These are phyloP conservation scores for Lathyrus aphaca DNA, from an alignment of 306 rosid species.

Conservation along the genomic window DNA sequence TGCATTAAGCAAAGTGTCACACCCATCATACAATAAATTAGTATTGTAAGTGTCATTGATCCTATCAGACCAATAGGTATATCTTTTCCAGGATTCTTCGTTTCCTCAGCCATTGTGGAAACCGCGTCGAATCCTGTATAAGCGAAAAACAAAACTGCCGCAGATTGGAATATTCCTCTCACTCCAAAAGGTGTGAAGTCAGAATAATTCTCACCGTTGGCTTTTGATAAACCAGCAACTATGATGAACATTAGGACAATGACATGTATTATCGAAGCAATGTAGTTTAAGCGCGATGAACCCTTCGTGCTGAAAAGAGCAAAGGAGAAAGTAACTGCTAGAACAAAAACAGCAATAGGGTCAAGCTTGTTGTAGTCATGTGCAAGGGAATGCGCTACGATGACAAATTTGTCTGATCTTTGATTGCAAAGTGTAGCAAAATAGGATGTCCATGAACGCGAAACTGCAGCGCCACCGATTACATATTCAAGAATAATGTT, in stretches of 20 bases:
- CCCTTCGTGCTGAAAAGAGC: slow-evolving; percentile 70
- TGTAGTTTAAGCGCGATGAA: slow-evolving; percentile 68
- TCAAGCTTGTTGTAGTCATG: slow-evolving; percentile 48
- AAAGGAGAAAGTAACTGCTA: slow-evolving; percentile 29
- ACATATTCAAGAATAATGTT: slow-evolving; percentile 79
- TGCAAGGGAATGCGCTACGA: slow-evolving; percentile 37
- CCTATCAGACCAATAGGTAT: slow-evolving; percentile 78
- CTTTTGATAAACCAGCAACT: slow-evolving; percentile 65
- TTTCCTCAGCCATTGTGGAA: slow-evolving; percentile 78
- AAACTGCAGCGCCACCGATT: slow-evolving; percentile 66
- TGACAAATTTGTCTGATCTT: slow-evolving; percentile 58
- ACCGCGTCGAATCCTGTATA: slow-evolving; percentile 75
- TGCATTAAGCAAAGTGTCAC: slow-evolving; percentile 68
- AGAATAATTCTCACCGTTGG: slow-evolving; percentile 47
- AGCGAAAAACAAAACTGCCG: slow-evolving; percentile 71
- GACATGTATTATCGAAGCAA: slow-evolving; percentile 64
- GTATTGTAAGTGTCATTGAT: slow-evolving; percentile 53
- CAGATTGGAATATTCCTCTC: slow-evolving; percentile 61
- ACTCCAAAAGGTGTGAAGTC: slow-evolving; percentile 43
- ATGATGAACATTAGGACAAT: slow-evolving; percentile 61
- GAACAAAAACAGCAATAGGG: slow-evolving; percentile 57
- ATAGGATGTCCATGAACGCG: slow-evolving; percentile 91
- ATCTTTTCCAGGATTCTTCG: slow-evolving; percentile 65
- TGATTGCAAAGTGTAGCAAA: slow-evolving; percentile 78
- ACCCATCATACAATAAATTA: slow-evolving; percentile 53